Evolutionary conservation across 2,329 filamentous ascomycete genomes (phyloP).

Genomic region (Bertia moriformis): DNA sequence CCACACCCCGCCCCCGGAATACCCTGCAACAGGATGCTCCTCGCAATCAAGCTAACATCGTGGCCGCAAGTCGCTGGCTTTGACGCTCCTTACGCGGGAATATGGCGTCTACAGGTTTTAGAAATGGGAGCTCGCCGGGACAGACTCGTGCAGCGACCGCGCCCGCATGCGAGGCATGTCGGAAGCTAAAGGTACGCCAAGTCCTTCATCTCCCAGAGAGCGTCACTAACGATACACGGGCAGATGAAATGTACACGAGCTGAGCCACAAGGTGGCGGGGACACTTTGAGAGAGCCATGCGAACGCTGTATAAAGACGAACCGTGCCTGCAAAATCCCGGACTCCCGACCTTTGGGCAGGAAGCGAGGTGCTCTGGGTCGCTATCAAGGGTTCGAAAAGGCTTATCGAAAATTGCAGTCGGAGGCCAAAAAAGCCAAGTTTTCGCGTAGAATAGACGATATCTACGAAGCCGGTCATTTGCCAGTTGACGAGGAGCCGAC

Average conservation of each 20-base stretch:
- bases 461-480: neutral
- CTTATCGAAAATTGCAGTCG: constrained; percentile 10
- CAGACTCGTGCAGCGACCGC: neutral
- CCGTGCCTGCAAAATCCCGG: constrained; percentile 9
- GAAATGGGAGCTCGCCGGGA: neutral
- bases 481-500: constrained; percentile 2
- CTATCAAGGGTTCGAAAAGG: constrained; percentile 13
- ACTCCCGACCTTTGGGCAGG: constrained; percentile 10
- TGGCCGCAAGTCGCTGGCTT: no score
- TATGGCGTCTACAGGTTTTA: neutral
- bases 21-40: no score
- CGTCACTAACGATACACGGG: neutral
- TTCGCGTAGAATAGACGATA: neutral
- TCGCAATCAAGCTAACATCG: no score
- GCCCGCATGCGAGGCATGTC: constrained; percentile 2
- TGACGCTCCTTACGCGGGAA: no score
- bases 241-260: constrained; percentile 13
- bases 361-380: constrained; percentile 11
- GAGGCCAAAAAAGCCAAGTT: constrained; percentile 8
- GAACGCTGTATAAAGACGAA: constrained; percentile 11
- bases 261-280: neutral
- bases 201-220: neutral
- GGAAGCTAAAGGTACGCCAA: constrained; percentile 2
- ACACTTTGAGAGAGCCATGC: constrained; percentile 6
- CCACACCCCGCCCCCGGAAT: no score